Evolutionary conservation across 2,329 filamentous ascomycete genomes (phyloP).

Genomic region (Penicillium sp.): DNA sequence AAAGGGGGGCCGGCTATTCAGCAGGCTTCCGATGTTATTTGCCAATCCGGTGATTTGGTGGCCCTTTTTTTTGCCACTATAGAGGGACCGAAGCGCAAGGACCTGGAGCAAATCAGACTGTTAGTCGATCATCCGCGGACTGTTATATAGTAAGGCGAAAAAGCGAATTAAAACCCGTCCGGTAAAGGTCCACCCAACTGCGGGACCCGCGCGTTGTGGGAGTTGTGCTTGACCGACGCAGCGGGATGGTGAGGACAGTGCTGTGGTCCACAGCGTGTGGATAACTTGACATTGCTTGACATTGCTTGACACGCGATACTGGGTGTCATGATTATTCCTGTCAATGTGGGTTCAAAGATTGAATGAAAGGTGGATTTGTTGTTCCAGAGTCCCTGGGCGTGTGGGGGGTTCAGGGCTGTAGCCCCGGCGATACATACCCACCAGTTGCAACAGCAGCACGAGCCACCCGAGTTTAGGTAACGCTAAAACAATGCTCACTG

Average conservation of each 20-base stretch:
- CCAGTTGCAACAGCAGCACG: not conserved
- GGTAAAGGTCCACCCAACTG: slow-evolving; percentile 19
- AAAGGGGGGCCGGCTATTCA: slow-evolving; percentile 18
- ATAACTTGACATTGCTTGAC: not conserved
- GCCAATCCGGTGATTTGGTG: slow-evolving; percentile 24
- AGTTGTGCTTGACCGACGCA: not conserved
- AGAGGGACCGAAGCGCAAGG: slow-evolving; percentile 19
- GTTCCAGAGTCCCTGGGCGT: not conserved
- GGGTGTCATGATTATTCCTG: not conserved
- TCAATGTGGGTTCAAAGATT: not conserved
- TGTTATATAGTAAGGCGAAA: slow-evolving; percentile 5
- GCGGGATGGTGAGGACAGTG: not conserved
- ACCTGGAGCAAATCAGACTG: slow-evolving; percentile 24
- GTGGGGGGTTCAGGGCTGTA: not conserved
- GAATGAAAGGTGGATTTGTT: not conserved
- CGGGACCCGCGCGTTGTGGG: slow-evolving; percentile 2
- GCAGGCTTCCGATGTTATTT: slow-evolving; percentile 20
- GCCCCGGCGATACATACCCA: slow-evolving; percentile 3
- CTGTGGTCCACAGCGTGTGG: not conserved
- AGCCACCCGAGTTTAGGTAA: not conserved
- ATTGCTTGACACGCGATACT: not conserved
- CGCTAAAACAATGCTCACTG: not conserved
- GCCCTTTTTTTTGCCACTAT: slow-evolving; percentile 30
- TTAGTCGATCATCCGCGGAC: slow-evolving; percentile 20
- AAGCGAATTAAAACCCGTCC: slow-evolving; percentile 23